phyloP scores from a whole-genome alignment of 129 eudicot species.

The Helianthus annuus region DNA sequence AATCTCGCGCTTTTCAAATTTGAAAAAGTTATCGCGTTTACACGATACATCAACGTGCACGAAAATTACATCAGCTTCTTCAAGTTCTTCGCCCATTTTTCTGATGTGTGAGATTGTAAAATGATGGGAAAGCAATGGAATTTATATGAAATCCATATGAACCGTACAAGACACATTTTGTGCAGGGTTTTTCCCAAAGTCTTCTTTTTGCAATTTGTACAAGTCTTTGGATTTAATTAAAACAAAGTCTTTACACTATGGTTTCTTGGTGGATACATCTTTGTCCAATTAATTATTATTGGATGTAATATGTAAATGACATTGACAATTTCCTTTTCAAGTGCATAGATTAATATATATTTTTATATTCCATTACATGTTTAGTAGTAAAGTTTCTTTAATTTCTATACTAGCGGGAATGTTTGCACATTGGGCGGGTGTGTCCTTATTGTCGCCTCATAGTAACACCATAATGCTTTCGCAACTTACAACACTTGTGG shows the following conservation, averaged over 20 bases:
- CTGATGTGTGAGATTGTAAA: background rate
- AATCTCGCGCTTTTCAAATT: conserved; percentile 7
- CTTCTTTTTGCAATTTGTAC: conserved; percentile 22
- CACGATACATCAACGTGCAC: conserved; percentile 28
- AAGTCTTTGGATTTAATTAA: conserved; percentile 27
- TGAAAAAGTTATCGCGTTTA: conserved; percentile 1
- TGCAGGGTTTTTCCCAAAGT: conserved; percentile 2
- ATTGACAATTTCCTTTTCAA: conserved; percentile 21
- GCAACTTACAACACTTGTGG: too few species aligned
- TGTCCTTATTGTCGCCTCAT: too few species aligned
- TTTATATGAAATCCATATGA: conserved; percentile 23
- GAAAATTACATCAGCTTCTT: conserved; percentile 36
- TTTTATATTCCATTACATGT: too few species aligned
- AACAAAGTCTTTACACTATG: conserved; percentile 27
- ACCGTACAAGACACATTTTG: conserved; percentile 32
- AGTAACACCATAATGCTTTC: too few species aligned
- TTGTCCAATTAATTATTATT: conserved; percentile 19
- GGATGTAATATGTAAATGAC: background rate
- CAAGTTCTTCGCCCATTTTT: conserved; percentile 28
- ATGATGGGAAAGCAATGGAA: conserved; percentile 8
- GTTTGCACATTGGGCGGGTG: too few species aligned
- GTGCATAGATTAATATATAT: background rate
- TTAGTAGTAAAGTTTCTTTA: too few species aligned
- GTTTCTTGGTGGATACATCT: conserved; percentile 33
- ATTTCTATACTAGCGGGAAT: too few species aligned